Evolutionary conservation across 1,284 basidiomycete species (phyloP).

Genomic region (Ustilago loliicola): DNA sequence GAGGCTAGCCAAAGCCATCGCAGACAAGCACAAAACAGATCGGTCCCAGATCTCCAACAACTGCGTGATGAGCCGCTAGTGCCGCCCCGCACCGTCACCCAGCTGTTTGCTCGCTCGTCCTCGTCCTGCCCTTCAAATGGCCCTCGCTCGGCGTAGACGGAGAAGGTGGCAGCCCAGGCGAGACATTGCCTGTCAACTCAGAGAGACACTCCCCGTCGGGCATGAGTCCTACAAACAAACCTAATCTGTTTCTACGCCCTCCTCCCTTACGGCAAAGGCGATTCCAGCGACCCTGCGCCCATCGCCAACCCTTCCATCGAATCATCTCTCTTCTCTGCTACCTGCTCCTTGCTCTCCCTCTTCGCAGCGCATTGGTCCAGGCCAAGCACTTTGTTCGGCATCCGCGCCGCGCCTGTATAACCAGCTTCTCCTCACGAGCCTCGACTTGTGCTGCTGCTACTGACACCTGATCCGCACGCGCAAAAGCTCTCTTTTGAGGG

Average conservation of each 20-base stretch:
- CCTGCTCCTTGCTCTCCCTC: not conserved
- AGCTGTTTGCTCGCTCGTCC: not conserved
- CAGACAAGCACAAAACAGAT: conserved; percentile 14
- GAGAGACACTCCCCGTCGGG: conserved; percentile 15
- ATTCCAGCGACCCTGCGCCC: not conserved
- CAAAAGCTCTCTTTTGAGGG: not conserved
- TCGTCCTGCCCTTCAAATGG: not conserved
- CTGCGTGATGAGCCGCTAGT: not conserved
- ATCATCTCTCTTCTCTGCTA: not conserved
- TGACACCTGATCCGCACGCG: not conserved
- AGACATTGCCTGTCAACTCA: conserved; percentile 12
- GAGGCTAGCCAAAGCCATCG: not conserved
- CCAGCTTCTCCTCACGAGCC: no score
- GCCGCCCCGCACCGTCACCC: not conserved
- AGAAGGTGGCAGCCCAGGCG: conserved; percentile 6
- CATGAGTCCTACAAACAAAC: conserved; percentile 17
- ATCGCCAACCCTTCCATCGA: no score
- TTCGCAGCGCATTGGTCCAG: not conserved
- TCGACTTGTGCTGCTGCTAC: not conserved
- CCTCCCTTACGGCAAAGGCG: not conserved
- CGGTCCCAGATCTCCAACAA: conserved; percentile 6
- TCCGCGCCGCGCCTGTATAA: no score
- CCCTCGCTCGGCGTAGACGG: conserved; percentile 5
- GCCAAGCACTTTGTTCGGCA: conserved; percentile 6
- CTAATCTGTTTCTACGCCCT: conserved; percentile 7